These are phyloP conservation scores for Scenedesmus sp. DNA, from an alignment of 163 green algal species.

Conservation along the genomic window DNA sequence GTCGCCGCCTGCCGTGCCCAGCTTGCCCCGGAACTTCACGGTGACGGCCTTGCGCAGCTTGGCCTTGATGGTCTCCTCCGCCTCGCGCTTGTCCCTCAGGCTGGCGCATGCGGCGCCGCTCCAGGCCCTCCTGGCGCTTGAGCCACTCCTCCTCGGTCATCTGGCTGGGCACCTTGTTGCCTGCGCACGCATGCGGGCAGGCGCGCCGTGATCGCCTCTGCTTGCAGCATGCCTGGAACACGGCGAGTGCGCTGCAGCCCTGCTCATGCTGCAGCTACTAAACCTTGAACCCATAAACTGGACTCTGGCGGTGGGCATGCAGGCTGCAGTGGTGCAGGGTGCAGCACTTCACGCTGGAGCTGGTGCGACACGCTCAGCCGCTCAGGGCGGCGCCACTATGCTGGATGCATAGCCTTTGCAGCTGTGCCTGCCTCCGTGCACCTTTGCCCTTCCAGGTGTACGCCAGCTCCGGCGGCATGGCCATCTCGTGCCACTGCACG, in stretches of 20 bases:
- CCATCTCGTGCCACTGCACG: conserved; percentile 50
- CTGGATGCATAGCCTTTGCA: neutral
- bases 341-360: too few relatives aligned
- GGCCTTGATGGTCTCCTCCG: conserved; percentile 52
- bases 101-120: conserved; percentile 48
- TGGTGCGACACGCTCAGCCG: too few relatives aligned
- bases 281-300: too few relatives aligned
- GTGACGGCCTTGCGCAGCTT: conserved; percentile 47
- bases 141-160: conserved; percentile 56
- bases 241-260: too few relatives aligned
- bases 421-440: neutral
- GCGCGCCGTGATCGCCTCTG: too few relatives aligned
- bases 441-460: conserved; percentile 50
- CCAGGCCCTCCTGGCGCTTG: conserved; percentile 40
- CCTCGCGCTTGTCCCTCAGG: conserved; percentile 53
- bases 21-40: conserved; percentile 44
- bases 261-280: too few relatives aligned
- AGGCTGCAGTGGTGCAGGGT: too few relatives aligned
- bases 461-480: conserved; percentile 37
- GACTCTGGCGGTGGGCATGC: too few relatives aligned
- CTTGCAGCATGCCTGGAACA: too few relatives aligned
- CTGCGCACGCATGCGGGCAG: too few relatives aligned
- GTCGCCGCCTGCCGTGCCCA: neutral
- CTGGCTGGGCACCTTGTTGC: conserved; percentile 18
- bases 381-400: too few relatives aligned